A percentile compares a stretch with the other conserved stretches of the same genome.
phyloP scores from a whole-genome alignment of 106 monocot species.

The Dendrobium nobile region DNA sequence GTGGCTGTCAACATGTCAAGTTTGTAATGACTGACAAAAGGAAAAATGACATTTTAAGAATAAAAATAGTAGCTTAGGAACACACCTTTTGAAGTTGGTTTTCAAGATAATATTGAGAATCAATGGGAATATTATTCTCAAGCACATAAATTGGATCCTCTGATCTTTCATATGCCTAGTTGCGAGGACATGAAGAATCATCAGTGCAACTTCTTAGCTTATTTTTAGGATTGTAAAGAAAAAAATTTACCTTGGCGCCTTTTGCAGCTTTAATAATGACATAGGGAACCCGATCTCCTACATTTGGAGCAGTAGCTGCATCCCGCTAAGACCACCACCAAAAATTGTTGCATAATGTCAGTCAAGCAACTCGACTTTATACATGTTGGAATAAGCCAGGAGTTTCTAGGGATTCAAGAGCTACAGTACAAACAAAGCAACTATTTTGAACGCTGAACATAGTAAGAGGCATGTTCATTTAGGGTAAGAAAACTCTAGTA shows the following conservation, averaged over 20 bases:
- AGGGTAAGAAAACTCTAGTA: neutral
- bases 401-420: neutral
- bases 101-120: constrained; percentile 96
- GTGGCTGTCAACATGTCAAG: constrained; percentile 38
- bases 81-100: constrained; percentile 95
- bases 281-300: constrained; percentile 99
- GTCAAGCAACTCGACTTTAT: neutral
- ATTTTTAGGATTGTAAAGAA: neutral
- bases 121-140: constrained; percentile 97
- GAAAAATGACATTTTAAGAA: neutral
- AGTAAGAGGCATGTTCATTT: neutral
- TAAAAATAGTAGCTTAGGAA: neutral
- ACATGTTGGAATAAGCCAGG: neutral
- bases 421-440: neutral
- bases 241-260: constrained; percentile 88
- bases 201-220: neutral
- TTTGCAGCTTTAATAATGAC: constrained; percentile 98
- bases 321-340: constrained; percentile 51
- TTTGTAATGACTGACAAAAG: neutral
- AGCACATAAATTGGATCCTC: constrained; percentile 99
- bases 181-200: constrained; percentile 10
- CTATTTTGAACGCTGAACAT: neutral
- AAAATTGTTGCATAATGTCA: neutral
- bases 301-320: constrained; percentile 97
- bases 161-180: constrained; percentile 93